Evolutionary conservation across 2,329 filamentous ascomycete species (phyloP), one percentile per base, ranked within the genome.

Genomic region (Apiospora hydei): DNA sequence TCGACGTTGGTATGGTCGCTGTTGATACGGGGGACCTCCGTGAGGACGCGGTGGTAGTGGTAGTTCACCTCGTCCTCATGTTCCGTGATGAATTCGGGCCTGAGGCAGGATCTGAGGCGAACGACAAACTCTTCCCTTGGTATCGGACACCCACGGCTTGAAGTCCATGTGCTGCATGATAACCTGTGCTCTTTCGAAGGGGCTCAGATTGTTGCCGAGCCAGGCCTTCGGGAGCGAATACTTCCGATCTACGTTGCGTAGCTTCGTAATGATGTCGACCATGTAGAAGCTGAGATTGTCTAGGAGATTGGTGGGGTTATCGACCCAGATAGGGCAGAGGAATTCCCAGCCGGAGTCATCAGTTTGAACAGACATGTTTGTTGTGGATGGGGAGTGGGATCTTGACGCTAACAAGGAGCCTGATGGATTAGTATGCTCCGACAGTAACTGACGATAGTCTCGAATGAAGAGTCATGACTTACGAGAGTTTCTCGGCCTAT

Each of bases 81-180:
- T 1, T 21, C 10, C 34, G 0, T 1, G 18, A 64, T 13, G 34
- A 64, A 64, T 10, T 41, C 57, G 16, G 18, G 1, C 18, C 21
- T 21, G 34, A 64, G 4, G 34, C 21, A 64, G 34, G 57, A 11
- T 5, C 14, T 21, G 2, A 64, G 21, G 4, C 34, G 57, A 10
- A n/a, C 11, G 11, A 13, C 0, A 34, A 41, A 64, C 0, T 64
- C 18, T 16, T 64, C 57, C 57, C 57, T 41, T 1, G 8, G 57
- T 13, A 3, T n/a, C 8, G 0, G 8, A n/a, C 21, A 13, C 7
- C 57, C 57, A 64, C 8, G 57, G 57, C 18, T 41, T 64, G 30
- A 7, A 5, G 34, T 64, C 57, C 57, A 64, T 64, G 34, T 41
- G 57, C 34, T 64, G 57, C 57, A 64, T 41, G 34, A 64, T 64